These are phyloP conservation scores for Terana coerulea DNA, from an alignment of 768 basidiomycete genomes.

Conservation along the genomic window DNA sequence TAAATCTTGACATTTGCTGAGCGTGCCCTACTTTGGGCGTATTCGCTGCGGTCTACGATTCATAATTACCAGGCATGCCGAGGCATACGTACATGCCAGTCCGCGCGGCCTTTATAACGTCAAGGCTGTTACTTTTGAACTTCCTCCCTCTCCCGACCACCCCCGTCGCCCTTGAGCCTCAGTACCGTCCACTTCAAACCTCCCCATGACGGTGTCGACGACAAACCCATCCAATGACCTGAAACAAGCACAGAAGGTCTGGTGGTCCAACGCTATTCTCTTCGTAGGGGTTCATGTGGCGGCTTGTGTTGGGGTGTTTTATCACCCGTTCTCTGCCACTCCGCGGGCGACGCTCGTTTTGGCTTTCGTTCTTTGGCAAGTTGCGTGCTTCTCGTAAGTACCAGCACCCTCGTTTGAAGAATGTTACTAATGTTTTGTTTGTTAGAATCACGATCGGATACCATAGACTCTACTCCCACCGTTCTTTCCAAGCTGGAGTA, in stretches of 20 bases:
- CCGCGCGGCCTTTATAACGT: too few species aligned
- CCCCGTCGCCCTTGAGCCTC: not conserved
- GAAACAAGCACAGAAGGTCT: slow-evolving; percentile 31
- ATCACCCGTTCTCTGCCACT: slow-evolving; percentile 43
- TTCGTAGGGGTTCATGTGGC: slow-evolving; percentile 56
- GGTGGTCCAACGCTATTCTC: slow-evolving; percentile 63
- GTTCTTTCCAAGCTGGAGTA: slow-evolving; percentile 56
- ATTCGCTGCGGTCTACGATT: too few species aligned
- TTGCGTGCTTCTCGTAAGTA: slow-evolving; percentile 71
- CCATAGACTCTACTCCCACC: slow-evolving; percentile 77
- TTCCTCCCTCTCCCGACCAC: not conserved
- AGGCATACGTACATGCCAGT: too few species aligned
- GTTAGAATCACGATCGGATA: slow-evolving; percentile 71
- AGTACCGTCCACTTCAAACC: not conserved
- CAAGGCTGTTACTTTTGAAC: too few species aligned
- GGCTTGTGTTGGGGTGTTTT: slow-evolving; percentile 48
- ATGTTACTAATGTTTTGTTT: not conserved
- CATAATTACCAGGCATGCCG: too few species aligned
- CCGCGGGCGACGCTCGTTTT: slow-evolving; percentile 45
- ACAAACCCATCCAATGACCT: not conserved
- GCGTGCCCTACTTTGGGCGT: too few species aligned
- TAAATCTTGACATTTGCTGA: too few species aligned
- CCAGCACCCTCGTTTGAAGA: slow-evolving; percentile 18
- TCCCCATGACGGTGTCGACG: not conserved
- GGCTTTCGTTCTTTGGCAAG: slow-evolving; percentile 61